Conservation (phyloP, 75 land plant genomes). For the Pinus taeda region DNA sequence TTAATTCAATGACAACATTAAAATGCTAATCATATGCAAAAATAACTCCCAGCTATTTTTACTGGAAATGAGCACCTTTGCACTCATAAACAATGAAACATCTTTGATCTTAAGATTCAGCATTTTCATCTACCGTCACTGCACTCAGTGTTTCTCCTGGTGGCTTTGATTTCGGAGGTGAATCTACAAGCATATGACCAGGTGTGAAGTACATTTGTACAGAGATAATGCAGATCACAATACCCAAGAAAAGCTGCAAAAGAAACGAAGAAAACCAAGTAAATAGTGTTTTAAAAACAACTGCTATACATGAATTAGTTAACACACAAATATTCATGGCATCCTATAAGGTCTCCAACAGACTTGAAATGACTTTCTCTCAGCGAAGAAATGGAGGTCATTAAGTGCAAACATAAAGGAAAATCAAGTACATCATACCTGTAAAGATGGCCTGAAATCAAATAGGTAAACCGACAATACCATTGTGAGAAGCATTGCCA, state of each 20-base stretch:
- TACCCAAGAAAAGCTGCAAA: constrained; percentile 90
- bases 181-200: constrained; percentile 67
- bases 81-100: too few relatives aligned
- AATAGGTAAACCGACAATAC: constrained; percentile 78
- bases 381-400: background rate
- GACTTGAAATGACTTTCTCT: background rate
- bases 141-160: constrained; percentile 17
- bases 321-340: background rate
- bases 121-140: constrained; percentile 23
- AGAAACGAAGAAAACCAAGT: background rate
- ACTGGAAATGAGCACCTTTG: too few relatives aligned
- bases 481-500: constrained; percentile 98
- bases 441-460: constrained; percentile 79
- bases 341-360: background rate
- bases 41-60: too few relatives aligned
- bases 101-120: constrained; percentile 23
- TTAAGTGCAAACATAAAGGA: background rate
- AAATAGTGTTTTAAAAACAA: background rate
- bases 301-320: background rate
- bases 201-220: constrained; percentile 96
- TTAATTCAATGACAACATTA: too few relatives aligned
- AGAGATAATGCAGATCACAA: constrained; percentile 88
- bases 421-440: constrained; percentile 42
- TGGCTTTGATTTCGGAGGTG: constrained; percentile 31
- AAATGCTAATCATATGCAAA: too few relatives aligned